phyloP scores from a whole-genome alignment of 306 rosid species.

The Elaeagnus macrophylla region DNA sequence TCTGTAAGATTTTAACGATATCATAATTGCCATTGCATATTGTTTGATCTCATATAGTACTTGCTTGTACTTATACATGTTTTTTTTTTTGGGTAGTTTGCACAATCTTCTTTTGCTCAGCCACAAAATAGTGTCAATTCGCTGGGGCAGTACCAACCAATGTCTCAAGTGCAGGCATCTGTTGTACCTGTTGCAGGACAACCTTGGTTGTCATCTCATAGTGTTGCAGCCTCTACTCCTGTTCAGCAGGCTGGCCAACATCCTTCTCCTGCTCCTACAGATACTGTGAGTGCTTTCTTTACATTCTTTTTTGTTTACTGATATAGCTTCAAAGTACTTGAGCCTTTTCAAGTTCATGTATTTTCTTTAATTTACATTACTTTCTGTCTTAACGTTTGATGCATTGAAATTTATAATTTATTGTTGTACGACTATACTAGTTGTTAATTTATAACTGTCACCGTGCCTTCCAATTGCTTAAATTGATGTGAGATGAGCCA shows the following conservation, averaged over 20 bases:
- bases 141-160: conserved; percentile 55
- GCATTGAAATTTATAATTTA: too few relatives aligned
- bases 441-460: too few relatives aligned
- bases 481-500: too few relatives aligned
- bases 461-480: too few relatives aligned
- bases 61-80: conserved; percentile 2
- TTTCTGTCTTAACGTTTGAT: too few relatives aligned
- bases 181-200: conserved; percentile 45
- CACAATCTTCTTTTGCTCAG: conserved; percentile 53
- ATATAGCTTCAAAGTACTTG: neutral
- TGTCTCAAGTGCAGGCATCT: conserved; percentile 64
- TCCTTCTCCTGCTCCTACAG: conserved; percentile 39
- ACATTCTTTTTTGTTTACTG: conserved; percentile 2
- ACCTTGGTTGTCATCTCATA: conserved; percentile 75
- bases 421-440: too few relatives aligned
- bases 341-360: neutral
- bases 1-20: conserved; percentile 37
- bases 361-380: neutral
- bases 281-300: conserved; percentile 39
- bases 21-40: neutral
- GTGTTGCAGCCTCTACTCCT: conserved; percentile 35
- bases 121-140: conserved; percentile 54
- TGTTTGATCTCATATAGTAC: conserved; percentile 10
- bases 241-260: conserved; percentile 57
- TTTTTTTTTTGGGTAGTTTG: conserved; percentile 41